phyloP scores from a whole-genome alignment of 148 eudicot species.

The Rhododendron simsii region DNA sequence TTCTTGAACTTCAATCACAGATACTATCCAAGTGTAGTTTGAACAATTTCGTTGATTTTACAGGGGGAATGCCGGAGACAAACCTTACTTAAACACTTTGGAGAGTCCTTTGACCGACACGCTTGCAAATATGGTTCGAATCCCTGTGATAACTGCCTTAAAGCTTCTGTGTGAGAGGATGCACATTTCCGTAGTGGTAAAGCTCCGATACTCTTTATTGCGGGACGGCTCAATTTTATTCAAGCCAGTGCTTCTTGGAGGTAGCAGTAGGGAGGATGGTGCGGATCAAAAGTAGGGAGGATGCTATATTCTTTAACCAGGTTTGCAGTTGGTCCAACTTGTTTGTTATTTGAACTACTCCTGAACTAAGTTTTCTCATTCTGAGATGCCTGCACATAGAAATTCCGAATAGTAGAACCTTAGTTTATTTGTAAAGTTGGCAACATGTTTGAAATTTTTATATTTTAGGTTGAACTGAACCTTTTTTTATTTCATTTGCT shows the following conservation, averaged over 20 bases:
- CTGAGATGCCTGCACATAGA: background rate
- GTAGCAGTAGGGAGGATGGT: background rate
- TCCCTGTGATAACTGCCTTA: conserved; percentile 92
- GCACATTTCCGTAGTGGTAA: background rate
- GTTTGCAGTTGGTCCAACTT: background rate
- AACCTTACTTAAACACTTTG: conserved; percentile 82
- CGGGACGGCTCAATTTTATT: background rate
- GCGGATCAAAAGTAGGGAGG: background rate
- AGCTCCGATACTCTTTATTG: background rate
- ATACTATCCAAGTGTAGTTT: background rate
- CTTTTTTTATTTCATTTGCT: background rate
- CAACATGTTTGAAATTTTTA: background rate
- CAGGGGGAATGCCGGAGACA: conserved; percentile 91
- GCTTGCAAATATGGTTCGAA: conserved; percentile 68
- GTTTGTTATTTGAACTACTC: background rate
- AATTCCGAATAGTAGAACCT: background rate
- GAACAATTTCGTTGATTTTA: conserved; percentile 6
- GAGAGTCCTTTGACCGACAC: conserved; percentile 62
- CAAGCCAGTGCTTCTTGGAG: background rate
- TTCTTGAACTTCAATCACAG: background rate
- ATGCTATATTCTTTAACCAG: background rate
- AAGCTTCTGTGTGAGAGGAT: conserved; percentile 32
- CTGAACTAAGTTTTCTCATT: background rate
- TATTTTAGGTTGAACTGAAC: background rate
- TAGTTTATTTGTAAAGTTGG: background rate